Evolutionary conservation across 176 grass and related monocot genomes (phyloP).

Genomic region (Cenchrus purpureus): DNA sequence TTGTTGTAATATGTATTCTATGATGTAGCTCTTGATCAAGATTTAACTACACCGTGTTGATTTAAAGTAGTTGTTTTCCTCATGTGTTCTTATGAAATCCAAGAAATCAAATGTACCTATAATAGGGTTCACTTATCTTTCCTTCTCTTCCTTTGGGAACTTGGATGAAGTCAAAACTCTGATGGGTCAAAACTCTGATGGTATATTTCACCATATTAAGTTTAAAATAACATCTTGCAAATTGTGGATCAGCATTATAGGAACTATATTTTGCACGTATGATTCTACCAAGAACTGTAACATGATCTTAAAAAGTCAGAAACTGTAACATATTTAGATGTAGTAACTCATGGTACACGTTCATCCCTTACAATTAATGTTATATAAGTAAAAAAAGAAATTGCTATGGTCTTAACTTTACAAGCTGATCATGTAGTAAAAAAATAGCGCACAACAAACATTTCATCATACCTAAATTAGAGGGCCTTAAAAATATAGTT

Average conservation of each 20-base stretch:
- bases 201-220: slow-evolving; percentile 13
- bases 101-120: not conserved
- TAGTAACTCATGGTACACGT: not conserved
- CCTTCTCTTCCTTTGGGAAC: not conserved
- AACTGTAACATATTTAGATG: not conserved
- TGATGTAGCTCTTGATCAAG: slow-evolving; percentile 26
- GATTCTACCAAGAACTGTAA: not conserved
- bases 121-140: not conserved
- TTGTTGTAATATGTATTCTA: not conserved
- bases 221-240: not conserved
- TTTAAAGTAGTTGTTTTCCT: not conserved
- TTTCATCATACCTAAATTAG: not conserved
- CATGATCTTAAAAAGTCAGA: not conserved
- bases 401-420: not conserved
- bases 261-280: slow-evolving; percentile 5
- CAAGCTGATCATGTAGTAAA: not conserved
- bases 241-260: not conserved
- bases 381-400: not conserved
- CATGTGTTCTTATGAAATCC: not conserved
- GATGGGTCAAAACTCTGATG: not conserved
- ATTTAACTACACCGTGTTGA: not conserved
- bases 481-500: not conserved
- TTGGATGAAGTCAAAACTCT: not conserved
- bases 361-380: not conserved
- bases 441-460: slow-evolving; percentile 2